Percentiles rank a stretch among this genome's conserved stretches.
These are phyloP conservation scores for Voacanga thouarsii DNA, from an alignment of 257 asterid genomes.

Conservation along the genomic window DNA sequence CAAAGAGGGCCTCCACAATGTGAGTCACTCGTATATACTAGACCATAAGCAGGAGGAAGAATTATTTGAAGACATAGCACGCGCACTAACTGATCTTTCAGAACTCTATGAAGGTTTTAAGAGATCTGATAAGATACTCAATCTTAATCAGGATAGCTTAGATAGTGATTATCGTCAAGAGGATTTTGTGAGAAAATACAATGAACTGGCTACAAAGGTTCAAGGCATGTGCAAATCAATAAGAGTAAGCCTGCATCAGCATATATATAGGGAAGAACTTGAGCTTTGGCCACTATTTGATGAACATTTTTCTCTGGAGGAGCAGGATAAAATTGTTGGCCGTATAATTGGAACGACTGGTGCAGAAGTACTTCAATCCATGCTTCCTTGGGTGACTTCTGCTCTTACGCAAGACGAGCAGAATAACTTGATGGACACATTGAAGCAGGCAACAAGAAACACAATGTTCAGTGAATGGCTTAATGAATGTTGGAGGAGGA, in stretches of 20 bases:
- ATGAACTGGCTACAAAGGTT: slow-evolving; percentile 43
- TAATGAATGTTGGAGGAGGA: slow-evolving; percentile 39
- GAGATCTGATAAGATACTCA: slow-evolving; percentile 6
- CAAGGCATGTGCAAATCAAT: slow-evolving; percentile 53
- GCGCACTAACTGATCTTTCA: slow-evolving; percentile 37
- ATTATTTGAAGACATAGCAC: slow-evolving; percentile 38
- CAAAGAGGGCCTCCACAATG: slow-evolving; percentile 45
- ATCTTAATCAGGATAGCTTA: slow-evolving; percentile 2
- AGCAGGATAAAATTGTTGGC: slow-evolving; percentile 48
- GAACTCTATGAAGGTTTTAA: slow-evolving; percentile 29
- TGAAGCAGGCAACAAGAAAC: slow-evolving; percentile 46
- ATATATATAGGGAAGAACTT: slow-evolving; percentile 48
- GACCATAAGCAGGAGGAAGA: slow-evolving; percentile 54
- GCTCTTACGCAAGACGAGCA: slow-evolving; percentile 53
- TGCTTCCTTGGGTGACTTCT: slow-evolving; percentile 55
- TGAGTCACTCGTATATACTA: slow-evolving; percentile 44
- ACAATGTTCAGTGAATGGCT: slow-evolving; percentile 58
- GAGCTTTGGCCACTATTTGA: slow-evolving; percentile 50
- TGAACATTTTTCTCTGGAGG: slow-evolving; percentile 44
- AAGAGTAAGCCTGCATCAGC: slow-evolving; percentile 47
- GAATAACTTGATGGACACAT: slow-evolving; percentile 46
- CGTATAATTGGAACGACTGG: slow-evolving; percentile 53
- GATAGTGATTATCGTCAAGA: slow-evolving; percentile 11
- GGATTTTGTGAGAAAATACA: slow-evolving; percentile 26
- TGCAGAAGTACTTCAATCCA: slow-evolving; percentile 54